phyloP scores from a whole-genome alignment of 768 basidiomycete species.

The Boletus tomentosulus region DNA sequence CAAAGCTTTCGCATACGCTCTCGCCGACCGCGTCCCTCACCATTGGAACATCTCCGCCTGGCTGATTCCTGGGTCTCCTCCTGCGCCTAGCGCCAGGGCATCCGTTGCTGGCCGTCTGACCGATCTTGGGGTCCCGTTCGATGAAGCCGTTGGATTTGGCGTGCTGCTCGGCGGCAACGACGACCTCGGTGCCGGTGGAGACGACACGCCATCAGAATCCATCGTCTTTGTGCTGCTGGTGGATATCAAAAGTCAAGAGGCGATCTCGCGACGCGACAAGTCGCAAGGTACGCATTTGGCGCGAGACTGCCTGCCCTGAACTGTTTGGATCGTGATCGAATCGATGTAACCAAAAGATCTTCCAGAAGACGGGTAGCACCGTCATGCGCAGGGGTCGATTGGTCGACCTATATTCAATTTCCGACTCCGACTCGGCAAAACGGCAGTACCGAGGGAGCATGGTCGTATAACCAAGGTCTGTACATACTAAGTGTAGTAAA shows the following conservation, averaged over 20 bases:
- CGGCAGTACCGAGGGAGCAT: too few relatives aligned
- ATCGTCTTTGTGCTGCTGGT: slow-evolving; percentile 32
- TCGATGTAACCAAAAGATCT: too few relatives aligned
- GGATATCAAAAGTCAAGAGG: too few relatives aligned
- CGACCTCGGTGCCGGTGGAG: slow-evolving; percentile 49
- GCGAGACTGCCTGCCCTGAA: too few relatives aligned
- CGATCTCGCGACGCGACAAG: slow-evolving; percentile 24
- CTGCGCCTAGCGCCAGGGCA: slow-evolving; percentile 52
- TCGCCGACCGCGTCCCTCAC: slow-evolving; percentile 95
- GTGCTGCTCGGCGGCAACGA: slow-evolving; percentile 53
- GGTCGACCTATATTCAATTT: too few relatives aligned
- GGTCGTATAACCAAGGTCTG: too few relatives aligned
- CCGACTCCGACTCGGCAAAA: too few relatives aligned
- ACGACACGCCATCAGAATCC: slow-evolving; percentile 54
- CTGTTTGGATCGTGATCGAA: too few relatives aligned
- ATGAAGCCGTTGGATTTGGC: slow-evolving; percentile 35
- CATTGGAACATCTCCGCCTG: slow-evolving; percentile 69
- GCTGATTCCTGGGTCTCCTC: slow-evolving; percentile 38
- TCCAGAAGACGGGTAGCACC: too few relatives aligned
- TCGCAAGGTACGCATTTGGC: too few relatives aligned
- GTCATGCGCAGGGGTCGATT: too few relatives aligned
- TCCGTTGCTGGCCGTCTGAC: slow-evolving; percentile 42
- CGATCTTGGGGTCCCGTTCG: slow-evolving; percentile 31
- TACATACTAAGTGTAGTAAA: too few relatives aligned
- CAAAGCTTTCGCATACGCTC: slow-evolving; percentile 89